These are phyloP conservation scores for Nicotiana benthamiana DNA, from an alignment of 257 asterid genomes.

Conservation along the genomic window DNA sequence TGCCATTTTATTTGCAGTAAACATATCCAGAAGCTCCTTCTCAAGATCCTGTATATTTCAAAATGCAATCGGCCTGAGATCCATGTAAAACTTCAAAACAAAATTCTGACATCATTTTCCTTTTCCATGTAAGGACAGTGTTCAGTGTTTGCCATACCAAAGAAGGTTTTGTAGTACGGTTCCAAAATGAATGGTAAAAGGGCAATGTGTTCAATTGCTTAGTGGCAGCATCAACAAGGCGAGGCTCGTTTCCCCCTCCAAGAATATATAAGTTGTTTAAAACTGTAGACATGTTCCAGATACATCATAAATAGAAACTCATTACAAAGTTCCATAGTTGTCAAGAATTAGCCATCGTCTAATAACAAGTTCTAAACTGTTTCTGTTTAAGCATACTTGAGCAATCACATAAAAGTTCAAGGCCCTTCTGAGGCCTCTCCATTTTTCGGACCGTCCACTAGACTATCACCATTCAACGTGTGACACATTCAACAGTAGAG, in stretches of 20 bases:
- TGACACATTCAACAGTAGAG: neutral
- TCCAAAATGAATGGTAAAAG: slow-evolving; percentile 95
- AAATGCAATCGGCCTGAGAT: slow-evolving; percentile 5
- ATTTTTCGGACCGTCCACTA: neutral
- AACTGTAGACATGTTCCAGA: neutral
- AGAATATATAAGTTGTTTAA: slow-evolving; percentile 2
- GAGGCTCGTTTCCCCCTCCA: slow-evolving; percentile 87
- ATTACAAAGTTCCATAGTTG: neutral
- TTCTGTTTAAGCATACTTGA: neutral
- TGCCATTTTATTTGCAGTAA: slow-evolving; percentile 72
- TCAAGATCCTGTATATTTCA: slow-evolving; percentile 66
- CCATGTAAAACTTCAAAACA: neutral
- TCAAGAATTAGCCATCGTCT: neutral
- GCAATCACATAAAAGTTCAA: neutral
- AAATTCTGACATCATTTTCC: neutral
- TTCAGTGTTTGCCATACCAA: slow-evolving; percentile 37
- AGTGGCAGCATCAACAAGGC: slow-evolving; percentile 84
- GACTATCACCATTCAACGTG: neutral
- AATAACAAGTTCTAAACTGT: neutral
- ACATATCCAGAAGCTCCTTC: slow-evolving; percentile 61
- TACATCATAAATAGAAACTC: neutral
- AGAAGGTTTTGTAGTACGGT: slow-evolving; percentile 88
- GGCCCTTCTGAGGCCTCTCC: neutral
- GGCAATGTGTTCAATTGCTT: slow-evolving; percentile 83
- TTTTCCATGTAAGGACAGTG: neutral